phyloP scores from a whole-genome alignment of 345 rosid species.

The Euphorbia tirucalli region DNA sequence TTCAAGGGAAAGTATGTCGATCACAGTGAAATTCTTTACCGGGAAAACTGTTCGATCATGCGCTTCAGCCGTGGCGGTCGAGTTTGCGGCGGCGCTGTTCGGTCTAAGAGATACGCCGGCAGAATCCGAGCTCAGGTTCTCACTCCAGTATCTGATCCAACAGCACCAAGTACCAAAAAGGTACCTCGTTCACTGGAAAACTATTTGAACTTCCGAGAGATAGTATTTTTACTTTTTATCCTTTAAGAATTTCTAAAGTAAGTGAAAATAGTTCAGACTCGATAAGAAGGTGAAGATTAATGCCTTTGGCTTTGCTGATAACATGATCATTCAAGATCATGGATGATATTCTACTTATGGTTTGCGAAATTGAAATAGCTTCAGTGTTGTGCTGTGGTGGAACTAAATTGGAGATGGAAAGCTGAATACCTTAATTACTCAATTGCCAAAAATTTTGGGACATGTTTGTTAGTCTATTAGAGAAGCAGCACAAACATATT shows the following conservation, averaged over 20 bases:
- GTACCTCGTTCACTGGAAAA: slow-evolving; percentile 12
- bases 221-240: neutral
- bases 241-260: neutral
- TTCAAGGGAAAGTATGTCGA: slow-evolving; percentile 35
- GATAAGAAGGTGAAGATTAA: neutral
- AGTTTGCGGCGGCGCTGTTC: neutral
- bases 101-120: slow-evolving; percentile 5
- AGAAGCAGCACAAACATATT: neutral
- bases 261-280: neutral
- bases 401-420: too few species aligned
- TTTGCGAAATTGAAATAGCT: too few species aligned
- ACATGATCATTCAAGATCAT: too few species aligned
- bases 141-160: slow-evolving; percentile 46
- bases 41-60: slow-evolving; percentile 22
- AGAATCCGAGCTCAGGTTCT: slow-evolving; percentile 37
- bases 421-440: too few species aligned
- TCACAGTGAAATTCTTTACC: slow-evolving; percentile 17
- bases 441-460: too few species aligned
- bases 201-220: neutral
- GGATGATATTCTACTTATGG: too few species aligned
- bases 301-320: too few species aligned
- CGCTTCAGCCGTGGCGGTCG: slow-evolving; percentile 17
- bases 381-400: too few species aligned
- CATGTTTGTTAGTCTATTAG: neutral
- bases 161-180: slow-evolving; percentile 42